Percentiles rank a stretch among this genome's conserved stretches.
These are phyloP conservation scores for Fusarium nematophilum DNA, from an alignment of 2,329 filamentous ascomycete genomes.

Conservation along the genomic window DNA sequence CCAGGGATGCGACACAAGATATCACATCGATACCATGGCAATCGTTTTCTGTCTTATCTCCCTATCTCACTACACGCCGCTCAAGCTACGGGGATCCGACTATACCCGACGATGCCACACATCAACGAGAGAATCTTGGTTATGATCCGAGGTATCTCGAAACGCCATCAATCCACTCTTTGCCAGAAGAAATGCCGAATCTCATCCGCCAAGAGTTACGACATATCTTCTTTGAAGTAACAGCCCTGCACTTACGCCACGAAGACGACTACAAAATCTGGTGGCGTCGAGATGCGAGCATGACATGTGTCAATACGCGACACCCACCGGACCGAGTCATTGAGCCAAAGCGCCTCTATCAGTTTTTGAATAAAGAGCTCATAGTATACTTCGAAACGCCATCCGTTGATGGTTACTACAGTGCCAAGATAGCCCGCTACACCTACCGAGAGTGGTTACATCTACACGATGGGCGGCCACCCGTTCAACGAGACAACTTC, in stretches of 20 bases:
- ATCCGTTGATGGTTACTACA: not conserved
- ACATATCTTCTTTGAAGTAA: constrained; percentile 5
- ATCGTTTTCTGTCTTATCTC: constrained; percentile 3
- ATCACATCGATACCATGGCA: not conserved
- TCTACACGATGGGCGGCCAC: not conserved
- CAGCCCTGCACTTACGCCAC: not conserved
- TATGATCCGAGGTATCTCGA: constrained; percentile 6
- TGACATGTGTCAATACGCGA: not conserved
- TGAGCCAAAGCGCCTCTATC: not conserved
- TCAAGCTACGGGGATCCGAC: not conserved
- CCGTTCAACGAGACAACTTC: constrained; percentile 6
- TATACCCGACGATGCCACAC: not conserved
- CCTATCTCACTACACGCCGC: not conserved
- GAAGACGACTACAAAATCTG: not conserved
- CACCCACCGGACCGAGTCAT: not conserved
- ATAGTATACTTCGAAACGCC: constrained; percentile 8
- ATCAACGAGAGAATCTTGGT: not conserved
- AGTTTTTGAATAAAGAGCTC: constrained; percentile 13
- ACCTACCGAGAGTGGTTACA: constrained; percentile 8
- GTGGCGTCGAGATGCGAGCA: constrained; percentile 3
- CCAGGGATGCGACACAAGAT: not conserved
- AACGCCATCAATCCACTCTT: not conserved
- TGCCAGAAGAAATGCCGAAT: constrained; percentile 3
- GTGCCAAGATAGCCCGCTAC: not conserved
- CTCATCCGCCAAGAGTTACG: constrained; percentile 4